Base-by-base conservation (phyloP, 1,139 yeast genomes). In the Suhomyces taliae region DNA sequence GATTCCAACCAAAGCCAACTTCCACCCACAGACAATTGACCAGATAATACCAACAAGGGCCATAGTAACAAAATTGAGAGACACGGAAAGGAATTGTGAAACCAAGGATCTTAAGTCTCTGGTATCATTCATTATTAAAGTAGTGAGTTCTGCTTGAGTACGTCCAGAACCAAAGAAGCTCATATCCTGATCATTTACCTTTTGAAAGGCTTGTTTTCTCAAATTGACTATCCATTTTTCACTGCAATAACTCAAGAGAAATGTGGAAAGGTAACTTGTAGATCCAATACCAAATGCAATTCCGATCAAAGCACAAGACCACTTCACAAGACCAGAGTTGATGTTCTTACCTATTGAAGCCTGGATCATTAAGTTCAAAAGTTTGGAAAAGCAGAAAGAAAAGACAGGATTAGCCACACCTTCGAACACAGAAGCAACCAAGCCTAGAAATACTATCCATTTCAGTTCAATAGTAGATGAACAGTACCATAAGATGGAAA, bases 11-110 rank as follows among this genome's bases (percentile, higher is more conserved):
- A 91, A 66, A 1, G 97, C 81, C 41, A 93, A 69, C 56, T 85
- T 87, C 98, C 98, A 93, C 0, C 97, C 96, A n/a, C 77, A 61
- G 0, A 75, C 74, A 6, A 90, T 55, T 0, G 97, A 83, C 97
- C 98, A 91, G 6, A 81, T 68, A 5, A 83, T 55, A 3, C 97
- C 95, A 24, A 83, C 66, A 0, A 72, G 37, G 0, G 85, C 70
- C 47, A 90, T 74, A 0, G 82, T 68, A 1, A 78, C 45, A 41
- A 87, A 73, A 5, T 84, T 79, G 1, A 81, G 57, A 0, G 78
- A 44, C 0, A 86, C 76, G 10, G 83, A 72, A 34, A 89, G 59
- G 53, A 85, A 84, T 37, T 81, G 81, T 1, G 90, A 75, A 2
- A 87, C 74, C 44, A 89, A 68, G 2, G 73, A 67, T 51, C 97